Base-by-base conservation (phyloP, 1,284 basidiomycete genomes). In the Rhodofomes roseus region DNA sequence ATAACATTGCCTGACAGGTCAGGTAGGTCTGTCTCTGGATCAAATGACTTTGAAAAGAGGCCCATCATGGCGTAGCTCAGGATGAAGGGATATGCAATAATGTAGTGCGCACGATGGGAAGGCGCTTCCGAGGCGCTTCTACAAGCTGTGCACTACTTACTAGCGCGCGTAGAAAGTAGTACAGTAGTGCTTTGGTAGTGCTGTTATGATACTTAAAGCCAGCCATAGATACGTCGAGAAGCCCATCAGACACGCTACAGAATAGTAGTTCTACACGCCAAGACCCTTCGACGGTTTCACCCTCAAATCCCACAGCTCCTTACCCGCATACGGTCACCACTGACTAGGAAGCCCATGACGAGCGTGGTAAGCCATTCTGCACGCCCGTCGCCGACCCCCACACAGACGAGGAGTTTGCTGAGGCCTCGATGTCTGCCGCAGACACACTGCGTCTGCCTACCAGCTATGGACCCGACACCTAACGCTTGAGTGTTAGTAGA, bases 241-340 rank as follows among this genome's bases (percentile, higher is more conserved):
- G 37, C 37, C 34, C 7, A 36, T 12, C 7, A 36, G 7, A 36
- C 34, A 36, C 6, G 34, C 34, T 7, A 36, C 6, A 36, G 34
- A 36, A 6, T 36, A 43, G 41, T 22, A 11, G 23, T 14, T 7
- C 46, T 48, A 48, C 27, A 48, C 46, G 22, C 62, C 65, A 34
- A 69, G 52, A 20, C 63, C 64, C 34, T 55, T 56, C 62, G 72
- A 57, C 18, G 74, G 62, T 51, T 51, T 68, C 62, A 79, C 77
- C 9, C 78, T 77, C 14, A 75, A 73, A 6, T 73, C 70, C 75
- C 80, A 81, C 41, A 82, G 62, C 48, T 79, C 79, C 53, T 72
- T 73, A 43, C 78, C 76, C 51, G 81, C 64, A 8, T 73, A 75
- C 25, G 73, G 70, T 25, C 75, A 23, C 46, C 37, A 14, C 37